Evolutionary conservation across 2,329 filamentous ascomycete genomes (phyloP), one percentile per base, ranked within the genome.

Genomic region (Apiospora rasikravindrae): DNA sequence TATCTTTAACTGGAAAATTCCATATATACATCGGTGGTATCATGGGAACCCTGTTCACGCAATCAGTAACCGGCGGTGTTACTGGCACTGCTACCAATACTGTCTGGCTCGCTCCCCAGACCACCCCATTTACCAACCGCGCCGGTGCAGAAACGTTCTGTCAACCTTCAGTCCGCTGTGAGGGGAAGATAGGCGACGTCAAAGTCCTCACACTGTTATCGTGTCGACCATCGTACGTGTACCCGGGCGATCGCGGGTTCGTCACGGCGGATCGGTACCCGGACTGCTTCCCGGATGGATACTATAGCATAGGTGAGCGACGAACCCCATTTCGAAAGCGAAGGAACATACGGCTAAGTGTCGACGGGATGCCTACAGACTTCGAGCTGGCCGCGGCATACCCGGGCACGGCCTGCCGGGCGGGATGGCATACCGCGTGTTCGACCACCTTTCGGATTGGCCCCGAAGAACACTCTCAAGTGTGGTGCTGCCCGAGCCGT

Each of bases 1-100:
- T 7, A 10, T 7, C 22, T 0, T n/a, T 8, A n/a, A 49, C n/a
- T n/a, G 22, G 10, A n/a, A 4, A 3, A 3, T 8, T n/a, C 3
- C 33, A n/a, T 49, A 22, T 10, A n/a, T n/a, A 8, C 4, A 3
- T n/a, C 16, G 1, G 45, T n/a, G 22, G 22, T 13, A 33, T 19
- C 16, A 57, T 57, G 51, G 51, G 51, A 1, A 22, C 13, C 5
- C 22, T 57, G 14, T 33, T 57, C 51, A 57, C 51, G 13, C 51
- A 57, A 4, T 29, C 26, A 14, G 26, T 5, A 3, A 29, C 16
- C 5, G 33, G 26, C 26, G 24, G 51, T 26, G 26, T 14, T n/a
- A 10, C 24, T 26, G 11, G 11, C 13, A 7, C 24, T 26, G 26
- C 51, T 6, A 22, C 6, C 14, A 57, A 57, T 57, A 57, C 51